Conservation (phyloP, 108 stramenopile species). For the Epithemia pelagica region DNA sequence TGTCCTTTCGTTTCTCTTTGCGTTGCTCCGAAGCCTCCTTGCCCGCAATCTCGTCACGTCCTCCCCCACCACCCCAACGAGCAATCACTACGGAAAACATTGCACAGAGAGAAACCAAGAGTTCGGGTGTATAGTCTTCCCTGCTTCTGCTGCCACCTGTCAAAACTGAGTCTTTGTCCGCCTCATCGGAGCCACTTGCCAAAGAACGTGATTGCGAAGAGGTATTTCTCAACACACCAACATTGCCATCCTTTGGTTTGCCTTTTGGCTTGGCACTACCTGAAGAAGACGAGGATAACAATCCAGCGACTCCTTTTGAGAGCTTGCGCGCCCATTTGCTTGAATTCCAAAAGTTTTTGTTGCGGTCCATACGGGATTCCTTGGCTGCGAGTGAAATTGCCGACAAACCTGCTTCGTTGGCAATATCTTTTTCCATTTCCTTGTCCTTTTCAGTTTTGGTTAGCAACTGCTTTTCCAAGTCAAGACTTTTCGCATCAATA, state of each 20-base stretch:
- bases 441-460: conserved; percentile 68
- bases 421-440: conserved; percentile 63
- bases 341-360: conserved; percentile 65
- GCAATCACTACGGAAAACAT: conserved; percentile 68
- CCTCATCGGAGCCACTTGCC: conserved; percentile 29
- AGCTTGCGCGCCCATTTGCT: conserved; percentile 73
- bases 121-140: conserved; percentile 12
- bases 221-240: conserved; percentile 48
- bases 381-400: conserved; percentile 64
- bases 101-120: conserved; percentile 32
- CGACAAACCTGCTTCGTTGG: conserved; percentile 34
- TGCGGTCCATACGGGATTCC: conserved; percentile 72
- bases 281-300: conserved; percentile 16
- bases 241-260: background rate
- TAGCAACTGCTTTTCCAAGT: conserved; percentile 36
- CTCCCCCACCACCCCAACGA: conserved; percentile 78
- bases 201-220: conserved; percentile 53
- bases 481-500: conserved; percentile 38
- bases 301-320: conserved; percentile 29
- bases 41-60: conserved; percentile 42
- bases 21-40: background rate
- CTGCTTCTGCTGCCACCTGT: background rate
- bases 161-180: background rate
- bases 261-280: conserved; percentile 17
- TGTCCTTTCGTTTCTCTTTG: conserved; percentile 10